These are phyloP conservation scores for Neurospora africana DNA, from an alignment of 495 filamentous ascomycete species.

Conservation along the genomic window DNA sequence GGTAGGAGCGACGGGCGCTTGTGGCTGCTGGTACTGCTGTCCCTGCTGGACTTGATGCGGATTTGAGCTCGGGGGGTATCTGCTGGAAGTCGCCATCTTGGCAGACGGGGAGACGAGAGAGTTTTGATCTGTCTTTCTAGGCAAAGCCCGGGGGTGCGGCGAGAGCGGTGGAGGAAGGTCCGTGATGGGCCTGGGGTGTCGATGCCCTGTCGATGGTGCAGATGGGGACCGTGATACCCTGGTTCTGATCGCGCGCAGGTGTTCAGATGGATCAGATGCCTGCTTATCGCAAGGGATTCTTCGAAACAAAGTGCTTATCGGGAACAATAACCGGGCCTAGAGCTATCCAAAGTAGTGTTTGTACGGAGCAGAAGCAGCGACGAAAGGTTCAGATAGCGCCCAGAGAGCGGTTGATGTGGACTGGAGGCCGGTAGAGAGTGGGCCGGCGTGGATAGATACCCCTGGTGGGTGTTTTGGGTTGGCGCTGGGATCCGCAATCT, in stretches of 20 bases:
- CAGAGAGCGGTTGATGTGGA: not conserved
- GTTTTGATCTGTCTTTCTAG: conserved; percentile 16
- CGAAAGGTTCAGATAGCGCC: not conserved
- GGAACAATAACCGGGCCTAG: not conserved
- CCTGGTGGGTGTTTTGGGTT: not conserved
- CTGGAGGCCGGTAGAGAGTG: not conserved
- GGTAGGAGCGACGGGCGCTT: conserved; percentile 8
- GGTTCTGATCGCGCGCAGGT: not conserved
- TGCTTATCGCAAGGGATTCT: not conserved
- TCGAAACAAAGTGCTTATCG: not conserved
- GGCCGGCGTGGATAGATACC: not conserved
- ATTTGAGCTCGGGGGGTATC: conserved; percentile 9
- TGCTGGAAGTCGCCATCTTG: conserved; percentile 21
- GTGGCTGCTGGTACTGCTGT: conserved; percentile 12
- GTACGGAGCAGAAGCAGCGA: not conserved
- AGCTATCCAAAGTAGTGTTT: not conserved
- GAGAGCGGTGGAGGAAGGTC: conserved; percentile 3
- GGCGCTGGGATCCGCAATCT: conserved; percentile 1
- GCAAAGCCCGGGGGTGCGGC: not conserved
- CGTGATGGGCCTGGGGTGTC: conserved; percentile 5
- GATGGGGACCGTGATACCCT: not conserved
- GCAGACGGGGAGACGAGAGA: conserved; percentile 10
- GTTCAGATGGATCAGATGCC: not conserved
- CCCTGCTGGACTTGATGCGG: conserved; percentile 21
- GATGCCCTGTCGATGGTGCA: not conserved